A percentile compares a stretch with the other conserved stretches of the same genome.
These are phyloP conservation scores for Globisporangium abappressorium DNA, from an alignment of 352 stramenopile genomes.

Conservation along the genomic window DNA sequence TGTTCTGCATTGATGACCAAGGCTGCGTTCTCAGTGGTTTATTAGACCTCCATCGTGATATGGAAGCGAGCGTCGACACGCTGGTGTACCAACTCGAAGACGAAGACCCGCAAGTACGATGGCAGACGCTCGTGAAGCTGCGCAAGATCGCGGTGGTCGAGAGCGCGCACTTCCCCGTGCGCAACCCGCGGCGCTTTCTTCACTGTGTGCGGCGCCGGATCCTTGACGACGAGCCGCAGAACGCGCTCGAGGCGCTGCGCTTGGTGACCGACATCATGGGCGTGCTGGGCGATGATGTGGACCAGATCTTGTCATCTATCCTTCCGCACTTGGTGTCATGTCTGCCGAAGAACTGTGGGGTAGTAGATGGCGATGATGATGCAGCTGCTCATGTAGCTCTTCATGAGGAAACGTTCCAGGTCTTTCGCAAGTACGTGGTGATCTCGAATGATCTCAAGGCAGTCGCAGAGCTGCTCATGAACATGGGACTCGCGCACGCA, in stretches of 20 bases:
- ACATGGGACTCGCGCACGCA: conserved; percentile 46
- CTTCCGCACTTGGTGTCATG: conserved; percentile 60
- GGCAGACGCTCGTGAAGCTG: conserved; percentile 56
- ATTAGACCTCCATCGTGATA: conserved; percentile 14
- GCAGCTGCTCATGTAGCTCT: conserved; percentile 17
- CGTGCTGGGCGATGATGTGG: conserved; percentile 57
- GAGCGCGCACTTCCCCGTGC: conserved; percentile 59
- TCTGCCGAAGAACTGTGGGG: conserved; percentile 23
- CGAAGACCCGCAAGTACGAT: conserved; percentile 50
- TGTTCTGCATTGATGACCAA: neutral
- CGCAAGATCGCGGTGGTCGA: conserved; percentile 65
- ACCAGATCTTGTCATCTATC: conserved; percentile 68
- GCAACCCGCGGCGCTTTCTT: conserved; percentile 68
- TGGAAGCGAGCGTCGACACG: conserved; percentile 62
- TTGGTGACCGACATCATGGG: conserved; percentile 65
- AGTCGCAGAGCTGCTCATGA: conserved; percentile 58
- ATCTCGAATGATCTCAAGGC: conserved; percentile 59
- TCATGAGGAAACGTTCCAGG: conserved; percentile 53
- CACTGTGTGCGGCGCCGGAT: conserved; percentile 65
- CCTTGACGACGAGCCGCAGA: conserved; percentile 33
- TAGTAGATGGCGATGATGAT: neutral
- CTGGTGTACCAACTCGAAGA: conserved; percentile 82
- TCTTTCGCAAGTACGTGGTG: conserved; percentile 64
- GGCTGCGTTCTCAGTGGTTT: neutral
- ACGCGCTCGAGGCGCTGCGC: conserved; percentile 49